Base-by-base conservation (phyloP, 139 green algal species). In the Astrephomene gubernaculifera region DNA sequence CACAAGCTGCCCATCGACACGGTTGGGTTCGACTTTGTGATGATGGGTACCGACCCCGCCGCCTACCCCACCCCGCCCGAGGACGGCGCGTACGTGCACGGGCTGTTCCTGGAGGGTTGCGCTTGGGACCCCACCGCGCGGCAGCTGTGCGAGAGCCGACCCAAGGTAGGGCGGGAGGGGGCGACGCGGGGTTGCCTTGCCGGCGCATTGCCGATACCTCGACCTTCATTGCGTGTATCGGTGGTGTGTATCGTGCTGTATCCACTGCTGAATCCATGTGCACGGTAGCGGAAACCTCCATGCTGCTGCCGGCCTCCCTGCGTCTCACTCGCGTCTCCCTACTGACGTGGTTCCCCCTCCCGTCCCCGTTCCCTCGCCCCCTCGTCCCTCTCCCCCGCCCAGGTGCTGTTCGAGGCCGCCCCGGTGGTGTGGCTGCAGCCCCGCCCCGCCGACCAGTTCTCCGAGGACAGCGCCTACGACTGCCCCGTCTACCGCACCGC, bases 401-500 rank as follows among this genome's bases (percentile, higher is more conserved):
- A 91, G 87, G 83, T 91, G 64, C 90, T 97, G 45, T 97, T 94
- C 85, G 90, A 89, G 74, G 65, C 82, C 3, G 91, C 90, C 8
- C 95, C 95, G 4, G 88, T 89, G 41, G 94, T 97, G 70, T 96
- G 92, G 91, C 87, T 97, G 81, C 84, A 92, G 69, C 93, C 95
- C 24, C 92, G 91, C 44, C 82, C 81, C 3, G 35, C 88, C 0
- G 89, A 93, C 39, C 49, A 94, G 44, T 89, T 90, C 39, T 38
- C 61, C 8, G 60, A 72, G 0, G 94, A 92, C 65, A 67, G 85
- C 29, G 78, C 90, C 75, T 98, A 98, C 89, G 90, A 90, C 35
- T 97, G 94, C 86, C 95, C 95, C 17, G 85, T 97, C 60, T 97
- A 97, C 65, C 90, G 94, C 61, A 97, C 95, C 2, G 86, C 85